These are phyloP conservation scores for Alternaria alternata DNA, from an alignment of 2,329 filamentous ascomycete genomes.

Conservation along the genomic window DNA sequence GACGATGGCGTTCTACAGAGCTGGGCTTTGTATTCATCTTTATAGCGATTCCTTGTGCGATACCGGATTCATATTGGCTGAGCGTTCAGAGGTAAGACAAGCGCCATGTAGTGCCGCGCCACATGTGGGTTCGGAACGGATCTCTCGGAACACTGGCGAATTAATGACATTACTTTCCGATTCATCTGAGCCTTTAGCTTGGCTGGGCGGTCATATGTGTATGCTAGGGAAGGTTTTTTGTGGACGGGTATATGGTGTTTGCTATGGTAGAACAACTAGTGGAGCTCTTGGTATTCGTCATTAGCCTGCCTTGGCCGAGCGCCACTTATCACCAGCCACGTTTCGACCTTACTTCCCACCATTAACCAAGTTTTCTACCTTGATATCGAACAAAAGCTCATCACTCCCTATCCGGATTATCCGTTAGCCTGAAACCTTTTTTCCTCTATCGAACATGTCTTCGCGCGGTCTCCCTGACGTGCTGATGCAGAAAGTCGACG, in stretches of 20 bases:
- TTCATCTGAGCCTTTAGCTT: background rate
- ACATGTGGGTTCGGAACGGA: background rate
- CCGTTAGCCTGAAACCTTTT: background rate
- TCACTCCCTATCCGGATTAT: background rate
- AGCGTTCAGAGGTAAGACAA: background rate
- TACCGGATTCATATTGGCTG: background rate
- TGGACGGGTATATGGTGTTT: background rate
- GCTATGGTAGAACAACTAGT: background rate
- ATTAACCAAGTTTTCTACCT: background rate
- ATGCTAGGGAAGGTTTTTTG: background rate
- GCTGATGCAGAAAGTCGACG: constrained; percentile 39
- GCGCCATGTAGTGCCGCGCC: background rate
- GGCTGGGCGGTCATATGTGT: background rate
- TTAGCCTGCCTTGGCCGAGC: constrained; percentile 3
- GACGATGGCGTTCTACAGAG: background rate
- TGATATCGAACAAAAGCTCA: background rate
- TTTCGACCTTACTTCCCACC: background rate
- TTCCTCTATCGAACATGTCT: constrained; percentile 20
- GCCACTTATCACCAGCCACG: constrained; percentile 5
- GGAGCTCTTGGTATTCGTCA: background rate
- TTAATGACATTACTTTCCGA: background rate
- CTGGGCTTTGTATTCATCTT: background rate
- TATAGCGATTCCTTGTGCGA: background rate
- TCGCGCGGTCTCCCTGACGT: constrained; percentile 34
- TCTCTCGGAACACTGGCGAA: background rate